Percentiles rank a stretch among this genome's conserved stretches.
Conservation (phyloP, 2,329 filamentous ascomycete genomes). For the Mycocentrospora acerina region DNA sequence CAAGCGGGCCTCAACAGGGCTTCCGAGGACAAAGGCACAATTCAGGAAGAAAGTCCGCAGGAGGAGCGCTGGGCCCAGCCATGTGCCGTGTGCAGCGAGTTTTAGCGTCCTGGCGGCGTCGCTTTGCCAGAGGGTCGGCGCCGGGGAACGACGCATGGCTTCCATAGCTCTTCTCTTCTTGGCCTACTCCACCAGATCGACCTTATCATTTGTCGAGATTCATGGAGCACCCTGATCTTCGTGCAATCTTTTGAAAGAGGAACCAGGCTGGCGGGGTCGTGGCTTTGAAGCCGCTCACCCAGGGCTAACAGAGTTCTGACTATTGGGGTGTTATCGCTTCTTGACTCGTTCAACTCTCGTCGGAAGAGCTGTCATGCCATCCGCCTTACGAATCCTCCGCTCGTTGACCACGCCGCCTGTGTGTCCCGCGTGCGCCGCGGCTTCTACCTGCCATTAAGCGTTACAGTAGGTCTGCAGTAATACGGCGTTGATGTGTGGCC, state of each 20-base stretch:
- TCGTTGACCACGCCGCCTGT: too few species aligned
- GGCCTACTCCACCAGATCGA: conserved; percentile 33
- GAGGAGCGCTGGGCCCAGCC: conserved; percentile 28
- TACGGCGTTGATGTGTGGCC: too few species aligned
- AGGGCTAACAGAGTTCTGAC: too few species aligned
- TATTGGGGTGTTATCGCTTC: conserved; percentile 3
- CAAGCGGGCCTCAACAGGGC: conserved; percentile 30
- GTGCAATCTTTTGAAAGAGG: conserved; percentile 17
- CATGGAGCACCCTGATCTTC: conserved; percentile 39
- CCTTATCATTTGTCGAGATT: conserved; percentile 39
- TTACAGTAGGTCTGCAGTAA: too few species aligned
- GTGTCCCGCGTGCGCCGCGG: too few species aligned
- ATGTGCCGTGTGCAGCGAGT: conserved; percentile 16
- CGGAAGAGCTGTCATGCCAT: too few species aligned
- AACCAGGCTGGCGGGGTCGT: conserved; percentile 12
- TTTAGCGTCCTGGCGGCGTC: conserved; percentile 20
- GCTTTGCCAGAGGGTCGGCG: conserved; percentile 33
- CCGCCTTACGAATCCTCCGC: too few species aligned
- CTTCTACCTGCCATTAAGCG: too few species aligned
- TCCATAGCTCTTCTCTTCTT: conserved; percentile 32
- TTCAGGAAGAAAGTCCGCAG: conserved; percentile 30
- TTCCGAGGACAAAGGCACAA: conserved; percentile 25
- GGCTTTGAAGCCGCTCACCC: too few species aligned
- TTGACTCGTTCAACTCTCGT: too few species aligned
- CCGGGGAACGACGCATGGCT: conserved; percentile 43